Evolutionary conservation across 805 yeast species (phyloP).

Genomic region (Candida odintsovae): DNA sequence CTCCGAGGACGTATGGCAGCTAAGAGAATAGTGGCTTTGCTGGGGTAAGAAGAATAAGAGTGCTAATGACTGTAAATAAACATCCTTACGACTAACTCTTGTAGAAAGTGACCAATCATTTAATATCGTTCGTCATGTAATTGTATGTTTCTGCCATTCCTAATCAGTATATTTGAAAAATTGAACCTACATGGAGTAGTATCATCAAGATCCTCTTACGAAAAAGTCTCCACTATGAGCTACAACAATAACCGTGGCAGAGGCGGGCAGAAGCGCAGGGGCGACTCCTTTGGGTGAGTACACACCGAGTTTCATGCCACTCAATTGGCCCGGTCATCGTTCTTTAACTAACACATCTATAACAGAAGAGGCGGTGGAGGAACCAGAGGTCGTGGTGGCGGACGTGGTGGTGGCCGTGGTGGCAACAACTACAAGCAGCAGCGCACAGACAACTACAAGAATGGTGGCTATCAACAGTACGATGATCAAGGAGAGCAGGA

Average conservation of each 20-base stretch:
- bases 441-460: background rate
- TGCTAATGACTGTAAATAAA: background rate
- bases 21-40: constrained; percentile 5
- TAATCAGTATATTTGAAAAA: too few relatives aligned
- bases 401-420: background rate
- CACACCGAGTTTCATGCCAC: too few relatives aligned
- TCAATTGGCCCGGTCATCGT: too few relatives aligned
- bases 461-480: background rate
- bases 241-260: background rate
- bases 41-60: too few relatives aligned
- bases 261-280: background rate
- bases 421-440: background rate
- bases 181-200: too few relatives aligned
- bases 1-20: constrained; percentile 82
- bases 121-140: too few relatives aligned
- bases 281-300: background rate
- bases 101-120: too few relatives aligned
- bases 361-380: background rate
- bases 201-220: too few relatives aligned
- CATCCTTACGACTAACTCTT: too few relatives aligned
- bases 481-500: background rate
- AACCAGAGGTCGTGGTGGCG: background rate
- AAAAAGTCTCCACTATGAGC: background rate
- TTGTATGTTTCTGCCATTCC: too few relatives aligned
- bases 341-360: background rate